A percentile compares a stretch with the other conserved stretches of the same genome.
Conservation (phyloP, 148 eudicot species). For the Amaranthus palmeri region DNA sequence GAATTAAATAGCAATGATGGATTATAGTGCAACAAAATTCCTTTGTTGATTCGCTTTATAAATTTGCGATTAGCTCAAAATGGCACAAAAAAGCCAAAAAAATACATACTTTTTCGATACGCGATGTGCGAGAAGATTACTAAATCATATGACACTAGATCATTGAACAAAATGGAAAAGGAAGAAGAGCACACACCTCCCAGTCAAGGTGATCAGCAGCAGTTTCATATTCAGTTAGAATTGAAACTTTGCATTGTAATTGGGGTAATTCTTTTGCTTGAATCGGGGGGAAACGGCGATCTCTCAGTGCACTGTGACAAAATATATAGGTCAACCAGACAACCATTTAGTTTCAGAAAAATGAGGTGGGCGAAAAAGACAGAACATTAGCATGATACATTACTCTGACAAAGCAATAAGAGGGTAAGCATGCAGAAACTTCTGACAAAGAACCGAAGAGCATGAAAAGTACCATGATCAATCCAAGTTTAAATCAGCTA, state of each 20-base stretch:
- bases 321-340: constrained; percentile 19
- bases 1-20: not conserved
- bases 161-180: not conserved
- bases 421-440: not conserved
- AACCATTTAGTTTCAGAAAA: constrained; percentile 17
- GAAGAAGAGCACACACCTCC: constrained; percentile 68
- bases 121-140: too few relatives aligned
- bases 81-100: too few relatives aligned
- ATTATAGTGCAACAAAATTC: not conserved
- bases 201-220: constrained; percentile 77
- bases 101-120: too few relatives aligned
- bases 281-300: constrained; percentile 87
- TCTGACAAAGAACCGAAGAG: not conserved
- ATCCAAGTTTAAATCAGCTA: too few relatives aligned
- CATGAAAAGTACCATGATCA: not conserved
- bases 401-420: not conserved
- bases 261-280: constrained; percentile 85
- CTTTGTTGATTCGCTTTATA: too few relatives aligned
- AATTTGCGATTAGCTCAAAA: too few relatives aligned
- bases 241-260: constrained; percentile 91
- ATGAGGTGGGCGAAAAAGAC: not conserved
- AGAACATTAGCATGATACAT: not conserved
- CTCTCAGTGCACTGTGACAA: constrained; percentile 83
- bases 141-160: not conserved
- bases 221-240: constrained; percentile 77